phyloP scores from a whole-genome alignment of 2,329 filamentous ascomycete genomes.

The Eutypella sp. region DNA sequence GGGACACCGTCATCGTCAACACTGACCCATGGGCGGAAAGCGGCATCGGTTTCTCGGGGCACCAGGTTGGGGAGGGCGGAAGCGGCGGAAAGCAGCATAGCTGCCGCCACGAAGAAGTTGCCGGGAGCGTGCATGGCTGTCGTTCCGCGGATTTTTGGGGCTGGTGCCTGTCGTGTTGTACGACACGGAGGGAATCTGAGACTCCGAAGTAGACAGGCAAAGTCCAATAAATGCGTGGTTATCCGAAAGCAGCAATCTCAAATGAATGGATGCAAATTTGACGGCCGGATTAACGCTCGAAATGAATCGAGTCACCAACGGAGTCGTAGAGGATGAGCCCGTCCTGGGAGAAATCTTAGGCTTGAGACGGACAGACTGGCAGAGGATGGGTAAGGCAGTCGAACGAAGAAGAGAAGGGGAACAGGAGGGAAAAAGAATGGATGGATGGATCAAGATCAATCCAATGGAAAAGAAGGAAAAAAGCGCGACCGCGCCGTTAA shows the following conservation, averaged over 20 bases:
- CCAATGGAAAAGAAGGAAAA: background rate
- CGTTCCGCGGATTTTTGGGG: background rate
- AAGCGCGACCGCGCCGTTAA: background rate
- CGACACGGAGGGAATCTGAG: background rate
- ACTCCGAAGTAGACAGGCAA: background rate
- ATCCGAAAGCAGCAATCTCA: too few relatives aligned
- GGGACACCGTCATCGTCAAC: slow-evolving; percentile 43
- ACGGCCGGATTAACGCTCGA: too few relatives aligned
- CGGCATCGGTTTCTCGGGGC: slow-evolving; percentile 20
- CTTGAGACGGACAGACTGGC: too few relatives aligned
- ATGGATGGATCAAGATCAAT: too few relatives aligned
- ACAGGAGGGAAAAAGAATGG: background rate
- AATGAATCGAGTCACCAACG: background rate
- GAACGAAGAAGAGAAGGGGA: background rate
- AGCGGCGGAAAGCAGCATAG: slow-evolving; percentile 19
- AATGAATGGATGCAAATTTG: too few relatives aligned
- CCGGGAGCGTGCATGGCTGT: slow-evolving; percentile 15
- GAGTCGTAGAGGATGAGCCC: background rate
- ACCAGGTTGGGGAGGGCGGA: slow-evolving; percentile 20
- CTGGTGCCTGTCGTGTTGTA: too few relatives aligned
- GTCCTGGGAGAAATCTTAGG: background rate
- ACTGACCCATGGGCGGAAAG: slow-evolving; percentile 46
- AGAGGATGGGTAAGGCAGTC: background rate
- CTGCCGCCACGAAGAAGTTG: slow-evolving; percentile 13
- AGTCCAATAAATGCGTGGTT: too few relatives aligned